phyloP scores from a whole-genome alignment of 495 filamentous ascomycete genomes.

The Physcia stellaris region DNA sequence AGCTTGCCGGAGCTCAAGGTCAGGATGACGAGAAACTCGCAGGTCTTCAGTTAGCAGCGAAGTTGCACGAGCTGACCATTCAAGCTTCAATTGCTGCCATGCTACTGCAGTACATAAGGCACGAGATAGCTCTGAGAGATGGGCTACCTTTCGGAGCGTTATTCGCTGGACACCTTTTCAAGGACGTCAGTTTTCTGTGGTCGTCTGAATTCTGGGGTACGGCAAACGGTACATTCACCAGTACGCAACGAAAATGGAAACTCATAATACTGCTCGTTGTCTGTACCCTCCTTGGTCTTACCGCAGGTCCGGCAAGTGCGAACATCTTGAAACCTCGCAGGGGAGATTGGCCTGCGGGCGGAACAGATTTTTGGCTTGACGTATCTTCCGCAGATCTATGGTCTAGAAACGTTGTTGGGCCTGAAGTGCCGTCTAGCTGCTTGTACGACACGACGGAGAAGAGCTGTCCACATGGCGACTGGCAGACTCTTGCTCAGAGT shows the following conservation, averaged over 20 bases:
- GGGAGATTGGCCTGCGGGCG: conserved; percentile 10
- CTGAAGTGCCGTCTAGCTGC: no score
- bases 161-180: conserved; percentile 8
- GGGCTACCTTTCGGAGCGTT: conserved; percentile 9
- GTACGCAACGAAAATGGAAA: background rate
- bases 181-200: conserved; percentile 12
- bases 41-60: conserved; percentile 12
- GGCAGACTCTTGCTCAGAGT: no score
- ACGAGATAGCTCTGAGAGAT: background rate
- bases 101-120: conserved; percentile 7
- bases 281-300: conserved; percentile 3
- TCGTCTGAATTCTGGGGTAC: conserved; percentile 13
- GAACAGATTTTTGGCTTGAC: conserved; percentile 12
- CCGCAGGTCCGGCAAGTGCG: conserved; percentile 12
- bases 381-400: conserved; percentile 6
- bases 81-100: conserved; percentile 10
- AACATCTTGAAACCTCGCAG: conserved; percentile 7
- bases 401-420: no score
- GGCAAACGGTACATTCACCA: background rate
- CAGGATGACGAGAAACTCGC: conserved; percentile 2
- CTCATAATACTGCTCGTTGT: conserved; percentile 1
- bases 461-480: no score
- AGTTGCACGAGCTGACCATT: conserved; percentile 13
- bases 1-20: background rate
- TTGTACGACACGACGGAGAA: no score